These are phyloP conservation scores for Ogataea henricii DNA, from an alignment of 805 yeast genomes.

Conservation along the genomic window DNA sequence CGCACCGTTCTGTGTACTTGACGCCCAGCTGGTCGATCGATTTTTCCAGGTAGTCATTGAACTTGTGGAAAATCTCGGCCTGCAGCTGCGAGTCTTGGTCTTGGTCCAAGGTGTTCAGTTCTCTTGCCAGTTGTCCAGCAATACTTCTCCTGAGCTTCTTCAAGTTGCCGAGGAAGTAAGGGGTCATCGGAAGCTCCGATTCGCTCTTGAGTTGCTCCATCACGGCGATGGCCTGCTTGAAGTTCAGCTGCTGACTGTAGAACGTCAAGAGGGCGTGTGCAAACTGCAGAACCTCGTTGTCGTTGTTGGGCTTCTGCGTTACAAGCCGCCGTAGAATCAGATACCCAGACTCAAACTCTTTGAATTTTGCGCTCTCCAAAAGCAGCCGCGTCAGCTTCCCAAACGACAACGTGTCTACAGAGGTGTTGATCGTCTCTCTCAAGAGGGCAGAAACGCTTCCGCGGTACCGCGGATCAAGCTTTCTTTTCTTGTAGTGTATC, in stretches of 20 bases:
- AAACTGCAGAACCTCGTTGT: conserved; percentile 16
- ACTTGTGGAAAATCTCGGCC: conserved; percentile 14
- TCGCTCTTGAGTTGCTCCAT: conserved; percentile 21
- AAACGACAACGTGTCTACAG: conserved; percentile 1
- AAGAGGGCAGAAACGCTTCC: conserved; percentile 11
- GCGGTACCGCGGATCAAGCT: conserved; percentile 11
- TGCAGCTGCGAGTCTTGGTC: conserved; percentile 1
- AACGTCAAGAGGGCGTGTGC: conserved; percentile 17
- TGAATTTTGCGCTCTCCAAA: conserved; percentile 13
- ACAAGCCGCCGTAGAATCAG: conserved; percentile 15
- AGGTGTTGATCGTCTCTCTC: conserved; percentile 1
- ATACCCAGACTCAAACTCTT: conserved; percentile 12
- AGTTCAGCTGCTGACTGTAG: conserved; percentile 15
- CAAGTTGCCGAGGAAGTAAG: conserved; percentile 15
- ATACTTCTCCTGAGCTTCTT: conserved; percentile 3
- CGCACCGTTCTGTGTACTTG: conserved; percentile 6
- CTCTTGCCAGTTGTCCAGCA: background rate
- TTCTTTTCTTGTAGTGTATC: conserved; percentile 26
- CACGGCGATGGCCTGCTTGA: conserved; percentile 15
- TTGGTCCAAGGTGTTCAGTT: background rate
- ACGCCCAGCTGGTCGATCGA: conserved; percentile 13
- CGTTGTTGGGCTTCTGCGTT: conserved; percentile 13
- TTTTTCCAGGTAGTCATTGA: conserved; percentile 19
- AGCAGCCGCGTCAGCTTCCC: conserved; percentile 12
- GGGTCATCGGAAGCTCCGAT: conserved; percentile 12